These are phyloP conservation scores for Begonia fuchsioides DNA, from an alignment of 306 rosid genomes.

Conservation along the genomic window DNA sequence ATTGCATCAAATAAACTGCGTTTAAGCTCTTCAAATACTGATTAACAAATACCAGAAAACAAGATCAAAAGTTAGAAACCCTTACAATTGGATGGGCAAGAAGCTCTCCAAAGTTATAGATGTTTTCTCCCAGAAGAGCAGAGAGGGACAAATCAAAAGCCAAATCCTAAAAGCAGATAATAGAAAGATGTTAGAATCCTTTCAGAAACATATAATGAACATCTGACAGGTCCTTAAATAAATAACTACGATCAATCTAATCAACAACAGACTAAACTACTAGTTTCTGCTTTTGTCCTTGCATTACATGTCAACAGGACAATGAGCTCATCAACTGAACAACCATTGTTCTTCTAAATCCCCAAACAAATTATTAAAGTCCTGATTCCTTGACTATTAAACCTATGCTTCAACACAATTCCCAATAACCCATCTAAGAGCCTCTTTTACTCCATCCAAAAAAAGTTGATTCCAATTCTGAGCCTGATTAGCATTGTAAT, in stretches of 20 bases:
- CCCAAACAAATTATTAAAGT: too few relatives aligned
- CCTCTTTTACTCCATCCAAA: too few relatives aligned
- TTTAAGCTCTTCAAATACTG: not conserved
- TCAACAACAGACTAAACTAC: too few relatives aligned
- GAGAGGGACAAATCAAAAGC: slow-evolving; percentile 95
- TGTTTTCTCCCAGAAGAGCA: slow-evolving; percentile 92
- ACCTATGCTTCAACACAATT: too few relatives aligned
- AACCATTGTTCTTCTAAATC: too few relatives aligned
- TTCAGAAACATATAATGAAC: slow-evolving; percentile 4
- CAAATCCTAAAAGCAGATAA: slow-evolving; percentile 50
- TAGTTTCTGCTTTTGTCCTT: too few relatives aligned
- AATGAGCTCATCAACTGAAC: too few relatives aligned
- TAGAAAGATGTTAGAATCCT: slow-evolving; percentile 4
- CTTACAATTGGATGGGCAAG: slow-evolving; percentile 98
- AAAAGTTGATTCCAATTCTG: too few relatives aligned
- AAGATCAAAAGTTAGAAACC: slow-evolving; percentile 2
- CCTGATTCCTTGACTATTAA: too few relatives aligned
- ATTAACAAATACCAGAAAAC: not conserved
- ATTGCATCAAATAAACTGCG: not conserved
- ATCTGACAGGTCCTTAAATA: not conserved
- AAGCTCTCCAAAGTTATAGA: slow-evolving; percentile 96
- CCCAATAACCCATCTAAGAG: too few relatives aligned
- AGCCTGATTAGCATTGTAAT: too few relatives aligned
- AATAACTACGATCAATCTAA: not conserved
- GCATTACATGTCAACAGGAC: too few relatives aligned